phyloP scores from a whole-genome alignment of 805 yeast species.

The Nakazawaea wickerhamii region DNA sequence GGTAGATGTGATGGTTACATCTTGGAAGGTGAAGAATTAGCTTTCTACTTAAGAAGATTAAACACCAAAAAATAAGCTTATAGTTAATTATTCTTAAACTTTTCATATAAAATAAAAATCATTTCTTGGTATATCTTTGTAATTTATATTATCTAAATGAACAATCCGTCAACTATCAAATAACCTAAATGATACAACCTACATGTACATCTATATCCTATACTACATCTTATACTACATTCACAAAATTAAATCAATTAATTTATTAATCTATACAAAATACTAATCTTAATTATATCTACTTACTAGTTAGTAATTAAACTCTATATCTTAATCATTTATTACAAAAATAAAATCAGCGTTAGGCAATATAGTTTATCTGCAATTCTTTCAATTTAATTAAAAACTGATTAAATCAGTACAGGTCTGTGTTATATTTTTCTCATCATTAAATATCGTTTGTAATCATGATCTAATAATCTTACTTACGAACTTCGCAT shows the following conservation, averaged over 20 bases:
- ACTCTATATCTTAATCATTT: slow-evolving; percentile 19
- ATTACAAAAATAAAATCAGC: slow-evolving; percentile 22
- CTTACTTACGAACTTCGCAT: background rate
- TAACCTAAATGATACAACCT: too few relatives aligned
- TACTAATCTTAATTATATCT: too few relatives aligned
- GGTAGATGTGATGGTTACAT: slow-evolving; percentile 99
- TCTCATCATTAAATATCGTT: slow-evolving; percentile 32
- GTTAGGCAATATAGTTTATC: slow-evolving; percentile 31
- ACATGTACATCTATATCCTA: too few relatives aligned
- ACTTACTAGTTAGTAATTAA: slow-evolving; percentile 10
- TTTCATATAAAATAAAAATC: background rate
- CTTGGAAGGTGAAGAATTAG: slow-evolving; percentile 99
- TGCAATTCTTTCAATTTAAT: slow-evolving; percentile 21
- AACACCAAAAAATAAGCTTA: slow-evolving; percentile 90
- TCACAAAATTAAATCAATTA: background rate
- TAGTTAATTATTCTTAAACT: slow-evolving; percentile 1
- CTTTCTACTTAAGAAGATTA: slow-evolving; percentile 99
- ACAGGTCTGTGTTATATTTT: slow-evolving; percentile 54
- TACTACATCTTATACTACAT: too few relatives aligned
- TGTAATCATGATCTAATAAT: background rate
- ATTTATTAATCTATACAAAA: background rate
- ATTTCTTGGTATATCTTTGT: background rate
- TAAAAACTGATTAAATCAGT: slow-evolving; percentile 31
- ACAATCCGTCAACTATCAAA: background rate
- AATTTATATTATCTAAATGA: slow-evolving; percentile 6